A percentile compares a stretch with the other conserved stretches of the same genome.
Conservation (phyloP, 768 basidiomycete species). For the Tylopilus plumbeoviolaceoides region DNA sequence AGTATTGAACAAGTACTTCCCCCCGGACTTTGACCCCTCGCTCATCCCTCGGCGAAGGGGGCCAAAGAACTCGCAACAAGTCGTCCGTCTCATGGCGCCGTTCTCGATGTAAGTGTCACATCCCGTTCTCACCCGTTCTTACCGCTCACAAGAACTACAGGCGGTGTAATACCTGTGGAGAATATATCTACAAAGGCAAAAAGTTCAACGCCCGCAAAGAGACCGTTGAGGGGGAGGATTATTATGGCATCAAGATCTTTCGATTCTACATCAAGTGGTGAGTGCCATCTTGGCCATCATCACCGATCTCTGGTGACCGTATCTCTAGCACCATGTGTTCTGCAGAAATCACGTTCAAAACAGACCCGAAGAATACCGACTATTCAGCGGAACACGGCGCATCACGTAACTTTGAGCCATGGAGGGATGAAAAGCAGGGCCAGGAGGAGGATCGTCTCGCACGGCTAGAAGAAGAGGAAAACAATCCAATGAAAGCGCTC, state of each 20-base stretch:
- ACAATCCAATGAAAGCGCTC: slow-evolving; percentile 95
- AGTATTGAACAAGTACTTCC: slow-evolving; percentile 96
- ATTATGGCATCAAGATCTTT: slow-evolving; percentile 97
- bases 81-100: slow-evolving; percentile 98
- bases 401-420: slow-evolving; percentile 96
- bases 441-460: slow-evolving; percentile 84
- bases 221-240: slow-evolving; percentile 95
- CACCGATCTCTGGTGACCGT: slow-evolving; percentile 11
- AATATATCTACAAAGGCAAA: slow-evolving; percentile 99
- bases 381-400: slow-evolving; percentile 94
- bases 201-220: slow-evolving; percentile 99
- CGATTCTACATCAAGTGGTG: slow-evolving; percentile 91
- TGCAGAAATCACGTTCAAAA: slow-evolving; percentile 99
- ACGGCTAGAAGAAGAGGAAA: slow-evolving; percentile 86
- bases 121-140: neutral
- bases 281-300: slow-evolving; percentile 22
- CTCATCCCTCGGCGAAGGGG: slow-evolving; percentile 89
- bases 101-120: slow-evolving; percentile 80
- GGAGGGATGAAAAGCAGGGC: slow-evolving; percentile 77
- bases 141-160: slow-evolving; percentile 33
- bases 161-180: slow-evolving; percentile 94
- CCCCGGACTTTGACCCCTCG: slow-evolving; percentile 97
- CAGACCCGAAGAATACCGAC: slow-evolving; percentile 97
- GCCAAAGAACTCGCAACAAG: slow-evolving; percentile 93
- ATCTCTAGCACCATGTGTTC: slow-evolving; percentile 80